A percentile compares a stretch with the other conserved stretches of the same genome.
These are phyloP conservation scores for Pseudofabraea citricarpa DNA, from an alignment of 2,329 filamentous ascomycete genomes.

Conservation along the genomic window DNA sequence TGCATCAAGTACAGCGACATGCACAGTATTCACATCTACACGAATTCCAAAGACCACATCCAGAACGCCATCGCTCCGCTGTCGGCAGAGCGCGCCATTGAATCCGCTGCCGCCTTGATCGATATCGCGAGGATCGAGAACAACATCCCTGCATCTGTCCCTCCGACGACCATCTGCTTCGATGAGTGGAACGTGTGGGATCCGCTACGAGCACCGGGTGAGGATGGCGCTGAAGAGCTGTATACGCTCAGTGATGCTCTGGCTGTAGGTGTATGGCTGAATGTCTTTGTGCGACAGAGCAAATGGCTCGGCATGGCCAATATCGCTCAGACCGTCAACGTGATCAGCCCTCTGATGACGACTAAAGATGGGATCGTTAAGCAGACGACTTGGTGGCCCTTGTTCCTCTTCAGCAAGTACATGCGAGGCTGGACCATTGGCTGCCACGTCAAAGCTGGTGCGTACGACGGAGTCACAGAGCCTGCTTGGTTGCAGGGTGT, in stretches of 20 bases:
- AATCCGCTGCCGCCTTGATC: constrained; percentile 55
- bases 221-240: constrained; percentile 56
- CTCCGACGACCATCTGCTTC: constrained; percentile 58
- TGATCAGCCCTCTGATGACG: constrained; percentile 65
- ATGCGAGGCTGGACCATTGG: constrained; percentile 71
- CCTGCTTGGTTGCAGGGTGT: constrained; percentile 61
- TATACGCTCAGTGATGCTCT: constrained; percentile 62
- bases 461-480: constrained; percentile 63
- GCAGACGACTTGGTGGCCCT: constrained; percentile 62
- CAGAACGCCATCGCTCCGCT: constrained; percentile 51
- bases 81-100: constrained; percentile 59
- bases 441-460: constrained; percentile 56
- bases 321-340: constrained; percentile 63
- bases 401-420: constrained; percentile 57
- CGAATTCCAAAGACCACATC: constrained; percentile 37
- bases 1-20: constrained; percentile 59
- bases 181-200: constrained; percentile 71
- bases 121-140: constrained; percentile 61
- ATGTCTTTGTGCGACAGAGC: constrained; percentile 60
- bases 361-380: constrained; percentile 50
- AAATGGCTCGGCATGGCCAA: constrained; percentile 61
- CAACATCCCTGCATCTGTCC: constrained; percentile 22
- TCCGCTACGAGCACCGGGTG: constrained; percentile 54
- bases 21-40: constrained; percentile 66
- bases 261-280: constrained; percentile 58